Evolutionary conservation across 139 green algal species (phyloP), one percentile per base, ranked within the genome.

Genomic region (Zygnema circumcarinatum): DNA sequence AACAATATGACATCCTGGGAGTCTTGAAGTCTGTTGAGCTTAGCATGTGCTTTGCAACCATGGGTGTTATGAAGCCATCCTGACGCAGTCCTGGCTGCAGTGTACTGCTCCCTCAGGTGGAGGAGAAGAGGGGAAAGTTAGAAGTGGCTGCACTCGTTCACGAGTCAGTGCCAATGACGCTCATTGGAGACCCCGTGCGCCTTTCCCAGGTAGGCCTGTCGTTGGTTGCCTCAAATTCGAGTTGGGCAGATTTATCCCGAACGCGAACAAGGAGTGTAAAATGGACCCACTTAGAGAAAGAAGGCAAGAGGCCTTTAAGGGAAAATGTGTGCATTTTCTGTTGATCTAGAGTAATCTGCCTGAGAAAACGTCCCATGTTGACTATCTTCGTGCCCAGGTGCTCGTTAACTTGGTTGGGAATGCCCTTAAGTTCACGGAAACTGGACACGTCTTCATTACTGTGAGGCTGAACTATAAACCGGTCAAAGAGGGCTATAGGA

Each of bases 401-500:
- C 22, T 88, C 2, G 36, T 88, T 7, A 86, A 88, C 38, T 39
- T 88, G 82, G 73, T 88, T 2, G 82, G 82, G 7, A 88, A 88
- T 39, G 82, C 82, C 21, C 72, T 88, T 11, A 88, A 88, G 73
- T 88, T 87, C 73, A 88, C 82, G 7, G 38, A 88, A 53, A 54
- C 11, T 29, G 82, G 82, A 11, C 69, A 87, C 82, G 72, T 88
- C 2, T 87, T 88, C 73, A 2, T 88, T 32, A 76, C 25, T n/a
- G 82, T 87, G 16, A 7, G 41, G 2, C 31, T 86, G 56, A 3
- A 78, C 16, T 39, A 78, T 62, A 62, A 62, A 16, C 47, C 47
- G 7, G 7, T 16, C 7, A 62, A 62, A 16, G 47, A 16, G 47
- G 47, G 47, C 47, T 62, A 7, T 25, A 25, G 7, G 7, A 62